Conservation (phyloP, 352 stramenopile genomes). For the Phytopythium oedochilum region DNA sequence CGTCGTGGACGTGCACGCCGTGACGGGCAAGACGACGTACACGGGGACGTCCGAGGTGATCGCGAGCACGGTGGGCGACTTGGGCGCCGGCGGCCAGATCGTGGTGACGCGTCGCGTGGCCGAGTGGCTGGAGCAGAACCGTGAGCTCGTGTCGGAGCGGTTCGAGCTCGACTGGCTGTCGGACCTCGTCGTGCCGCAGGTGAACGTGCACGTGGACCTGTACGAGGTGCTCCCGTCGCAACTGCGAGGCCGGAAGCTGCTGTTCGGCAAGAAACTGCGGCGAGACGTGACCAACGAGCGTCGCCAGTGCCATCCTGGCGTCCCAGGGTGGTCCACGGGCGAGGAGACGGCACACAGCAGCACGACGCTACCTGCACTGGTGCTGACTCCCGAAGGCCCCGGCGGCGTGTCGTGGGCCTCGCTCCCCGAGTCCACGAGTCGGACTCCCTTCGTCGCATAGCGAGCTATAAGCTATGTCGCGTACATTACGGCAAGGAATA, state of each 20-base stretch:
- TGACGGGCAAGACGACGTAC: no score
- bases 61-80: conserved; percentile 39
- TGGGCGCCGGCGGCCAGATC: conserved; percentile 48
- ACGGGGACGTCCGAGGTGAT: no score
- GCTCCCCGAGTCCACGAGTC: not conserved
- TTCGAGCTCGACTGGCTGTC: conserved; percentile 22
- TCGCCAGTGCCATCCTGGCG: not conserved
- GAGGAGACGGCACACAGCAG: not conserved
- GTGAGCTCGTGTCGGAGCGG: conserved; percentile 11
- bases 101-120: conserved; percentile 40
- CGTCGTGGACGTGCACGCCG: no score
- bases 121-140: conserved; percentile 21
- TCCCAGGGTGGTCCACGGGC: not conserved
- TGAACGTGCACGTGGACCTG: conserved; percentile 23
- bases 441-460: no score
- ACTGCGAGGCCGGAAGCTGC: not conserved
- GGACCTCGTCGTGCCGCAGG: conserved; percentile 21
- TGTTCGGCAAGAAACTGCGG: not conserved
- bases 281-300: not conserved
- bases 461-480: no score
- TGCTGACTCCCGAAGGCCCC: not conserved
- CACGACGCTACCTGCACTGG: not conserved
- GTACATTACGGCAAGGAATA: no score
- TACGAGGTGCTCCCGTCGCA: conserved; percentile 21
- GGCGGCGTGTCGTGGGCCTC: not conserved